Base-by-base conservation (phyloP, 768 basidiomycete genomes). In the Guyanaporus albipodus region DNA sequence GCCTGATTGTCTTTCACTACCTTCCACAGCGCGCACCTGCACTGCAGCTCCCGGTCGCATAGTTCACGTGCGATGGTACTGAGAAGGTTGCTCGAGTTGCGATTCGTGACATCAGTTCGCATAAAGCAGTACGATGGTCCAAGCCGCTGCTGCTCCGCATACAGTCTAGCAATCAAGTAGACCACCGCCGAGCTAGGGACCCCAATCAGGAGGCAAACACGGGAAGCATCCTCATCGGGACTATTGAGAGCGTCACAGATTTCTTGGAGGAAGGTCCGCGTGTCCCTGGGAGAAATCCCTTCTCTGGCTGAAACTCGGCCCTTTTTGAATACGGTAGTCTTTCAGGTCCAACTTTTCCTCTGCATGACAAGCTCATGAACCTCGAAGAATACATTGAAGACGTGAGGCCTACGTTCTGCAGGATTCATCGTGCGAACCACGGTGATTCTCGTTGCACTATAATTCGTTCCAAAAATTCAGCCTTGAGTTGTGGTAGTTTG, bases 31-130 rank as follows among this genome's bases (percentile, higher is more conserved):
- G 53, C 49, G 4, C 42, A 24, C 34, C 49, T 54, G 37, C 46
- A 64, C 24, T 67, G 60, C 26, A 38, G 49, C 31, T 70, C 52
- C n/a, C 63, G 58, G 9, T 67, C 62, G 26, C 66, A 66, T 18
- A 69, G 56, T 27, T 69, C 55, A n/a, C n/a, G n/a, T n/a, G n/a
- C n/a, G n/a, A n/a, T n/a, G n/a, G n/a, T n/a, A n/a, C n/a, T 24
- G 23, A 6, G 15, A 7, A 31, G 6, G 15, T 12, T 38, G 8
- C 9, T n/a, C 15, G 37, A 24, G 23, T 38, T 38, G 3, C 23
- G 37, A n/a, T n/a, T 36, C 0, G 35, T 10, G 7, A 37, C 8
- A 14, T 23, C 21, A 2, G 12, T 15, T 11, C 11, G 15, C 12
- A 23, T 14, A 12, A 37, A 37, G 22, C 10, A n/a, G n/a, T n/a